Evolutionary conservation across 352 stramenopile species (phyloP).

Genomic region (Globisporangium cylindrosporum): DNA sequence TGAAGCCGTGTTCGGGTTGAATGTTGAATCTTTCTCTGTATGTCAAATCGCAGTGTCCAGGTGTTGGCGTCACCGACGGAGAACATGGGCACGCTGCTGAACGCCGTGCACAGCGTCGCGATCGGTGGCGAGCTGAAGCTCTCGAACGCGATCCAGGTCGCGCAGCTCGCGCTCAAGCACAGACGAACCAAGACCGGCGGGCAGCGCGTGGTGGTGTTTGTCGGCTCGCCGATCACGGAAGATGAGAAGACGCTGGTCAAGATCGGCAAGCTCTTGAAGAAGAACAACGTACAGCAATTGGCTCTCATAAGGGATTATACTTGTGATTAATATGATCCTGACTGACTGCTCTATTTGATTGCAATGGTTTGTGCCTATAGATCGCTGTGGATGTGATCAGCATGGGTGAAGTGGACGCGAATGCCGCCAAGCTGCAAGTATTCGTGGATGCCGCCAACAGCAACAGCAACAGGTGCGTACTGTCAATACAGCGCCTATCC

Average conservation of each 20-base stretch:
- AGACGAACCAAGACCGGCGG: constrained; percentile 97
- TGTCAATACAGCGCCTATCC: background rate
- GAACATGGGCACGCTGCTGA: constrained; percentile 97
- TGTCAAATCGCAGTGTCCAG: constrained; percentile 66
- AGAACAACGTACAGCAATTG: constrained; percentile 91
- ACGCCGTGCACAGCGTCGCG: constrained; percentile 90
- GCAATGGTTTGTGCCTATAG: constrained; percentile 24
- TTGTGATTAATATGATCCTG: background rate
- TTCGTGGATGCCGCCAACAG: constrained; percentile 94
- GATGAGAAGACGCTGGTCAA: constrained; percentile 92
- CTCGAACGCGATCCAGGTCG: constrained; percentile 95
- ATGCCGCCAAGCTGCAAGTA: constrained; percentile 84
- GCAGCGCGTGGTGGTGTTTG: constrained; percentile 95
- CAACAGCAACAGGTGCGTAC: constrained; percentile 75
- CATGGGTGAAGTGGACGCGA: constrained; percentile 95
- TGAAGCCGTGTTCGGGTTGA: constrained; percentile 1
- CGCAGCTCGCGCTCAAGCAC: constrained; percentile 97
- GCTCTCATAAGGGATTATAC: background rate
- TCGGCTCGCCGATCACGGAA: constrained; percentile 92
- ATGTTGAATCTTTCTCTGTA: constrained; percentile 6
- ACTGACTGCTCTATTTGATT: background rate
- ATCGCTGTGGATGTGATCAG: constrained; percentile 97
- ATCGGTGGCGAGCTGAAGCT: constrained; percentile 92
- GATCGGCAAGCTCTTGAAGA: constrained; percentile 98
- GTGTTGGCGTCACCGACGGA: constrained; percentile 96